Evolutionary conservation across 148 eudicot genomes (phyloP), one percentile per base, ranked within the genome.

Genomic region (Beta vulgaris): DNA sequence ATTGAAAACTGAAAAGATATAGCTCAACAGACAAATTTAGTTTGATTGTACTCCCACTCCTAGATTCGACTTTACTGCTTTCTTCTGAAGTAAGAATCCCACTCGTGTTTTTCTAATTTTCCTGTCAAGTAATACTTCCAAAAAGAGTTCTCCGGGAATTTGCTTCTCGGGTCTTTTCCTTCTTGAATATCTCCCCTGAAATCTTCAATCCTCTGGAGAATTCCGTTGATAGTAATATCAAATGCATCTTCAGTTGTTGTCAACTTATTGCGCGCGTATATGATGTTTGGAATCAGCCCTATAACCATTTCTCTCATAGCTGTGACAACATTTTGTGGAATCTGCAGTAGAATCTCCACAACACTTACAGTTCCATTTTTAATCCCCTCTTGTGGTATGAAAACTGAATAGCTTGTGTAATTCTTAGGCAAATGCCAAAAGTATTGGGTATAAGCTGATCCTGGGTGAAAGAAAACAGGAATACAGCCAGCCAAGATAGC

Each of bases 401-500:
- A 68, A 19, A 83, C 80, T 1, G 88, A 82, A 68, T 82, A 80
- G 16, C 69, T 77, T 48, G 82, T 3, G 42, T 68, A 76, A 48
- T 85, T 66, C 71, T 67, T 58, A 0, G 88, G 85, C 2, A 82
- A 54, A 53, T 82, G 82, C 88, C 88, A 83, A 0, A 61, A 21
- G 48, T 85, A 85, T 49, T 80, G 86, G 1, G 40, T 21, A 23
- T 82, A 83, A 14, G 80, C 84, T 7, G 80, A 70, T 11, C 58
- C 77, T 0, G 76, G 66, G 43, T 62, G 43, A 51, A 85, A 80
- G 42, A 85, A 80, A 19, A 82, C 88, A 1, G 88, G 86, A 23
- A 85, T 82, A 68, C 88, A 85, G 1, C 86, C 88, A 9, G 82
- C 81, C 48, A 85, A 29, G 6, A 78, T 78, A 8, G 88, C 80